Base-by-base conservation (phyloP, 805 yeast species). In the Kuraishia molischiana region DNA sequence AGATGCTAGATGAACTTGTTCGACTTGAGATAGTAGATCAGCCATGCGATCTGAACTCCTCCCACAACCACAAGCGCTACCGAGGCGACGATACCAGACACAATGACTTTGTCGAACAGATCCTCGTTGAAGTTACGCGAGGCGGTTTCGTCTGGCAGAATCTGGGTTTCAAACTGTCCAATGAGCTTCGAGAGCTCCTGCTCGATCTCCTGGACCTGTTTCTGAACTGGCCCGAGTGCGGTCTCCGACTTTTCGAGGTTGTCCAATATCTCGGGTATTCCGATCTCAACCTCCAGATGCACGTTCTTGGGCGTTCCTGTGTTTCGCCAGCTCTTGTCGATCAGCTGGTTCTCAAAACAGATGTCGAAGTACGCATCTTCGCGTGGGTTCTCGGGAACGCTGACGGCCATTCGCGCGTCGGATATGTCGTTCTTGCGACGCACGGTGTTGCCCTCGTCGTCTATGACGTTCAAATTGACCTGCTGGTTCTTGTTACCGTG, bases 261-360 rank as follows among this genome's bases (percentile, higher is more conserved):
- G 21, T 46, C 36, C 3, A 46, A 32, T 3, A 57, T 51, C 17
- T 45, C 41, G 4, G 53, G 44, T 8, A 52, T 42, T 1, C 62
- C 62, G 44, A 56, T 51, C 21, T 46, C 41, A 24, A 54, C 32
- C 3, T 38, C 36, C 38, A 53, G 29, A 24, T 38, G 36, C 4
- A 49, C 48, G 29, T 49, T 46, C 14, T 50, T 40, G 6, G 24
- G 20, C 3, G 35, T 32, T 2, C 50, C 50, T 15, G 29, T 30
- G 1, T 50, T 39, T 35, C 39, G 52, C 59, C 60, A 55, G 2
- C 59, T 54, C 34, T 47, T 48, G 39, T 58, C 57, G 24, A 46
- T 31, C 37, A 48, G 49, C 14, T 45, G 34, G 32, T 52, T 58
- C 35, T 58, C 62, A 37, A 56, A 56, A 37, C 62, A 58, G 18